Evolutionary conservation across 345 rosid species (phyloP).

Genomic region (Zanthoxylum bungeanum): DNA sequence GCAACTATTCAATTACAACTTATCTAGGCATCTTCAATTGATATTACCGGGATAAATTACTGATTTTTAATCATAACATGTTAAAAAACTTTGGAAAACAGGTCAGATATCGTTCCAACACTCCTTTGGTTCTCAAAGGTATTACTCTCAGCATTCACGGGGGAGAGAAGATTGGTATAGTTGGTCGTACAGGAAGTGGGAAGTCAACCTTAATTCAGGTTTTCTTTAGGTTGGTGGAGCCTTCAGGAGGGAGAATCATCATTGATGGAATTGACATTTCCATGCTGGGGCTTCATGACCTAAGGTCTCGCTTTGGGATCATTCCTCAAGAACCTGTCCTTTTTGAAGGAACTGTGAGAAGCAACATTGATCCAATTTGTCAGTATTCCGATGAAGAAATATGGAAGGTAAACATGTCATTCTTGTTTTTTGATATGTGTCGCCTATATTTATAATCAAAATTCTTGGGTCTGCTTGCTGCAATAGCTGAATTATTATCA

Average conservation of each 20-base stretch:
- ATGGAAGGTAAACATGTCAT: constrained; percentile 62
- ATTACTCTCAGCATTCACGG: constrained; percentile 68
- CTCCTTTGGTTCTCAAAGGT: constrained; percentile 88
- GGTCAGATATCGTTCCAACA: constrained; percentile 88
- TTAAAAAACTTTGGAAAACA: constrained; percentile 25
- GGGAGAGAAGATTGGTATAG: constrained; percentile 89
- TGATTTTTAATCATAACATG: neutral
- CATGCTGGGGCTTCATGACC: constrained; percentile 79
- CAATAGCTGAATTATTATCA: neutral
- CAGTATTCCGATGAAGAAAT: constrained; percentile 79
- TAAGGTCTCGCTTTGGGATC: constrained; percentile 88
- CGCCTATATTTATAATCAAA: neutral
- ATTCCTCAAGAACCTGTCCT: constrained; percentile 98
- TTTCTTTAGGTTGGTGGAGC: constrained; percentile 88
- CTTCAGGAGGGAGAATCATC: constrained; percentile 70
- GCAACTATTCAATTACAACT: neutral
- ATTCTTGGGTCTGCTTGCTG: neutral
- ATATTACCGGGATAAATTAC: neutral
- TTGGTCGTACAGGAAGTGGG: constrained; percentile 96
- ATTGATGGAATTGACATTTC: constrained; percentile 82
- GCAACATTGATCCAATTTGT: constrained; percentile 84
- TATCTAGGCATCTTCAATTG: neutral
- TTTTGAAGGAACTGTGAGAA: constrained; percentile 93
- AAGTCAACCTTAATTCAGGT: constrained; percentile 91
- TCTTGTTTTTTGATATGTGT: neutral